Percentiles rank a stretch among this genome's conserved stretches.
Conservation (phyloP, 306 rosid genomes). For the Corylus americana region DNA sequence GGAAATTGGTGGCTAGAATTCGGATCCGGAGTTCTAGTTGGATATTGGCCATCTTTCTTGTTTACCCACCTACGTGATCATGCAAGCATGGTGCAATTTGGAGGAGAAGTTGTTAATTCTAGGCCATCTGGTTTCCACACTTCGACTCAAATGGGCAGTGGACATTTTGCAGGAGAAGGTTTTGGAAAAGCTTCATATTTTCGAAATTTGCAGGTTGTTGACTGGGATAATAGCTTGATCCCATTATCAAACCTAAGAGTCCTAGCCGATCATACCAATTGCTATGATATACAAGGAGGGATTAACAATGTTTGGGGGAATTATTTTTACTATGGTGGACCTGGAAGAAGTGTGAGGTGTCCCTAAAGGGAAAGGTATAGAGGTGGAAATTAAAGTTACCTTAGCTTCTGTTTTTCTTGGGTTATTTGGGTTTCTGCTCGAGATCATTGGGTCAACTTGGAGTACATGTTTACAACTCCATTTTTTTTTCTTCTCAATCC, state of each 20-base stretch:
- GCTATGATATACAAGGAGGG: constrained; percentile 92
- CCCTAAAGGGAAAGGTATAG: constrained; percentile 58
- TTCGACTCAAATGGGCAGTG: constrained; percentile 92
- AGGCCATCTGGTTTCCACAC: constrained; percentile 65
- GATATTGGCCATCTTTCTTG: constrained; percentile 91
- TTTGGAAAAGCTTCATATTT: constrained; percentile 90
- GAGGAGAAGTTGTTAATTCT: constrained; percentile 88
- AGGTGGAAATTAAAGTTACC: constrained; percentile 16
- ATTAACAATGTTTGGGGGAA: constrained; percentile 89
- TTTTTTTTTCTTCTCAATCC: constrained; percentile 45
- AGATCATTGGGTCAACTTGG: constrained; percentile 52
- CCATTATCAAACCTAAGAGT: constrained; percentile 76
- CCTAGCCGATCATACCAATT: constrained; percentile 90
- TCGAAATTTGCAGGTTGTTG: constrained; percentile 81
- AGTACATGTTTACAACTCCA: constrained; percentile 20
- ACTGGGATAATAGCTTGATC: constrained; percentile 84
- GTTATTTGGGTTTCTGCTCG: constrained; percentile 58
- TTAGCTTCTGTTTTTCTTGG: constrained; percentile 14
- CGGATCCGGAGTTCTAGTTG: constrained; percentile 72
- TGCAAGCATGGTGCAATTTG: constrained; percentile 93
- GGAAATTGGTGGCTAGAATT: constrained; percentile 96
- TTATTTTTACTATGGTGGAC: constrained; percentile 95
- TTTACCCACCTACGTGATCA: constrained; percentile 75
- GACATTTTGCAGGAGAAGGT: constrained; percentile 83
- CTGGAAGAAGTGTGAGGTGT: constrained; percentile 87